A percentile compares a stretch with the other conserved stretches of the same genome.
Evolutionary conservation across 2,329 filamentous ascomycete genomes (phyloP).

Genomic region (Aspergillus clavatus): DNA sequence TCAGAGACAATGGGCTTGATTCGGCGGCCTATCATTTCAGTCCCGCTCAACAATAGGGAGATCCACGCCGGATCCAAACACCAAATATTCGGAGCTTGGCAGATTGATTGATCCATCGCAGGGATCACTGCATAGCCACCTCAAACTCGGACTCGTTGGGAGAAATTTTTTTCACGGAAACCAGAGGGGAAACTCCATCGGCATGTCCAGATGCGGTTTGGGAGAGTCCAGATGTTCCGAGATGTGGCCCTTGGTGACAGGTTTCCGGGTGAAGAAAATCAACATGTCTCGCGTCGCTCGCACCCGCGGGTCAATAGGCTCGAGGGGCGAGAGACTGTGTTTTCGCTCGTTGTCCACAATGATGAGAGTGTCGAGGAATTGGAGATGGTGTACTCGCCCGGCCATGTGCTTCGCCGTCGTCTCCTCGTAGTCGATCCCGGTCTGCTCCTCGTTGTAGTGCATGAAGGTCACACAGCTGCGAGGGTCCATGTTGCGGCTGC

Average conservation of each 20-base stretch:
- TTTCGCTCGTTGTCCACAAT: constrained; percentile 3
- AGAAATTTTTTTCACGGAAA: too few relatives aligned
- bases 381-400: constrained; percentile 5
- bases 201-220: not conserved
- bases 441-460: constrained; percentile 19
- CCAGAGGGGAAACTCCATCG: constrained; percentile 1
- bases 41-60: too few relatives aligned
- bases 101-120: too few relatives aligned
- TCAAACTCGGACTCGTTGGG: too few relatives aligned
- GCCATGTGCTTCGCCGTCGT: not conserved
- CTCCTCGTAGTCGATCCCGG: not conserved
- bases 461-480: constrained; percentile 29
- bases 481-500: constrained; percentile 24
- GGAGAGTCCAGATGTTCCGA: not conserved
- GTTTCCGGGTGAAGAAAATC: constrained; percentile 7
- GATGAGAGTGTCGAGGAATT: constrained; percentile 6
- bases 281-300: constrained; percentile 5
- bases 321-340: constrained; percentile 5
- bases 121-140: too few relatives aligned
- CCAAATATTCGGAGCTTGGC: too few relatives aligned
- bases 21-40: too few relatives aligned
- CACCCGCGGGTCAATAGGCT: not conserved
- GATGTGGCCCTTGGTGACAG: not conserved
- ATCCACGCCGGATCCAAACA: too few relatives aligned
- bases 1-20: too few relatives aligned